A percentile compares a stretch with the other conserved stretches of the same genome.
Evolutionary conservation across 2,329 filamentous ascomycete genomes (phyloP).

Genomic region (Aureobasidium subglaciale): DNA sequence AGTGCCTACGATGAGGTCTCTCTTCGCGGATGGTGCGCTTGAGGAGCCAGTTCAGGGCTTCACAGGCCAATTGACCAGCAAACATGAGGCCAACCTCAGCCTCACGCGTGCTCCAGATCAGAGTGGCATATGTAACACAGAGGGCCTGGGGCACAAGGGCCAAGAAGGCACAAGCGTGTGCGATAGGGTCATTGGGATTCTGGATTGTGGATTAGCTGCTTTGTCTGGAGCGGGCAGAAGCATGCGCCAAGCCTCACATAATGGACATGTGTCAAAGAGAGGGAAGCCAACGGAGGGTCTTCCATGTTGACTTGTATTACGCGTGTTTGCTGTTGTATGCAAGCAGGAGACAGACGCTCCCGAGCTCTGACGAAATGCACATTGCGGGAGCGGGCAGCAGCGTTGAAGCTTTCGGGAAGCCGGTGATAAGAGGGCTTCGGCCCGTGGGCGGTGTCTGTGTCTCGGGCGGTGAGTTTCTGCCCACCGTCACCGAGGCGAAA

Average conservation of each 20-base stretch:
- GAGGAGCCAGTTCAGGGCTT: conserved; percentile 79
- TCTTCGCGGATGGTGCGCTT: conserved; percentile 92
- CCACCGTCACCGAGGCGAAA: conserved; percentile 9
- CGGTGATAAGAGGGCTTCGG: background rate
- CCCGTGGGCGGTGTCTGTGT: background rate
- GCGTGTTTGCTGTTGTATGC: background rate
- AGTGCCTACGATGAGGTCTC: conserved; percentile 63
- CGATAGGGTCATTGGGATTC: conserved; percentile 80
- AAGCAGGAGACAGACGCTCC: background rate
- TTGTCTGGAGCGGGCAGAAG: background rate
- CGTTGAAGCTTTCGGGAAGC: background rate
- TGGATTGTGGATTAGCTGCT: conserved; percentile 32
- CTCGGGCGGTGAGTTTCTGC: conserved; percentile 8
- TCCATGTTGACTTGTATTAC: conserved; percentile 33
- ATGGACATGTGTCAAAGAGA: conserved; percentile 92
- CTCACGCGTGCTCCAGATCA: conserved; percentile 88
- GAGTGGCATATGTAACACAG: conserved; percentile 79
- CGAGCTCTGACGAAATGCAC: background rate
- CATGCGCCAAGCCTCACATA: conserved; percentile 57
- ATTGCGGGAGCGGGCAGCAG: background rate
- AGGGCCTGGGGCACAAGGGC: conserved; percentile 89
- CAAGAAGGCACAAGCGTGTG: conserved; percentile 85
- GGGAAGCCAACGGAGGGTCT: conserved; percentile 64
- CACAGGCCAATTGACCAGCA: conserved; percentile 82
- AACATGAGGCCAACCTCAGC: conserved; percentile 86